Evolutionary conservation across 2,329 filamentous ascomycete genomes (phyloP).

Genomic region (Fusarium verticillioides): DNA sequence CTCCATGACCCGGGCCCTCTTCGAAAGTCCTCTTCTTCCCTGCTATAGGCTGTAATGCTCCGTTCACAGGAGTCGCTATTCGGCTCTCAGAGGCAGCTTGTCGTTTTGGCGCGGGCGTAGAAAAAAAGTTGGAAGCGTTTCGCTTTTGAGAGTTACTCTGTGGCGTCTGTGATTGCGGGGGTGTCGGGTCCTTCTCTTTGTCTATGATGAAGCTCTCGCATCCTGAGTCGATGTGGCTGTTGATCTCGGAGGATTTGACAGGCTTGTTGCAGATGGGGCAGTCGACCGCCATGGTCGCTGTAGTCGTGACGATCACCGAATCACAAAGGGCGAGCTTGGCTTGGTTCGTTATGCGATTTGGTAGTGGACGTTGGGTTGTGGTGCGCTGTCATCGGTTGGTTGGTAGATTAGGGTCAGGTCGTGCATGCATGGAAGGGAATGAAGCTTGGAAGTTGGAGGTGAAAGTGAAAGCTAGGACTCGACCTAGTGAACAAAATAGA

Average conservation of each 20-base stretch:
- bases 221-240: slow-evolving; percentile 87
- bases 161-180: slow-evolving; percentile 47
- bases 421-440: not conserved
- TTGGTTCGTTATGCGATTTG: not conserved
- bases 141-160: slow-evolving; percentile 61
- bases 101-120: slow-evolving; percentile 69
- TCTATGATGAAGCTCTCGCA: slow-evolving; percentile 77
- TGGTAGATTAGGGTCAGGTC: not conserved
- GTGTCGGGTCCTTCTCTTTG: slow-evolving; percentile 49
- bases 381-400: not conserved
- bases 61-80: slow-evolving; percentile 51
- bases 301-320: slow-evolving; percentile 3
- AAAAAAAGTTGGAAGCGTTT: slow-evolving; percentile 69
- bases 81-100: slow-evolving; percentile 52
- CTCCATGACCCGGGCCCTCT: slow-evolving; percentile 60
- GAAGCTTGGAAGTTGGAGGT: slow-evolving; percentile 2
- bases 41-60: slow-evolving; percentile 44
- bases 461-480: not conserved
- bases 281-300: slow-evolving; percentile 63
- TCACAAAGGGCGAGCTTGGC: not conserved
- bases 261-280: slow-evolving; percentile 85
- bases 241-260: slow-evolving; percentile 81
- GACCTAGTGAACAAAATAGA: slow-evolving; percentile 13
- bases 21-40: slow-evolving; percentile 65
- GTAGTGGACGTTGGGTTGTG: not conserved